A percentile compares a stretch with the other conserved stretches of the same genome.
Conservation (phyloP, 169 alveolate species). For the Plasmodium coatneyi region DNA sequence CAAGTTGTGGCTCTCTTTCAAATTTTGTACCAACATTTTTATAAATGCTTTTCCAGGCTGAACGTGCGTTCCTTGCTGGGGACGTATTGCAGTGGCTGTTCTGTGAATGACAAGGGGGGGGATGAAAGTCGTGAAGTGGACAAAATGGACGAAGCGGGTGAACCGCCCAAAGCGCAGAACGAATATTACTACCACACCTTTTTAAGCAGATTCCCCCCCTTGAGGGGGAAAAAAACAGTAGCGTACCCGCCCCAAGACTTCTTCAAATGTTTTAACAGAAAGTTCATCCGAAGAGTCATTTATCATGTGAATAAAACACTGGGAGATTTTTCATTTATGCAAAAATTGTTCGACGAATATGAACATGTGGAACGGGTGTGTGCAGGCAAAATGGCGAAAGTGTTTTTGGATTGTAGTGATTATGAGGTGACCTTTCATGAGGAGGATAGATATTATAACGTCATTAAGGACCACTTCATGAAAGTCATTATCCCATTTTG, state of each 20-base stretch:
- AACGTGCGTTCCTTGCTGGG: not conserved
- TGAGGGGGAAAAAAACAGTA: not conserved
- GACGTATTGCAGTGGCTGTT: not conserved
- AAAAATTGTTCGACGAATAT: constrained; percentile 21
- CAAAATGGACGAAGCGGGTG: not conserved
- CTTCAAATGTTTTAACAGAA: not conserved
- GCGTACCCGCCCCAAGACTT: not conserved
- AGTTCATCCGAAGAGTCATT: constrained; percentile 1
- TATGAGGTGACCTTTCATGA: not conserved
- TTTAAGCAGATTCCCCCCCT: not conserved
- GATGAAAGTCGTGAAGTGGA: not conserved
- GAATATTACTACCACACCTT: not conserved
- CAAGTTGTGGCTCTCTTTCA: not conserved
- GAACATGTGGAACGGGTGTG: not conserved
- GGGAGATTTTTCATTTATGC: constrained; percentile 15
- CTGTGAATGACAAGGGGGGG: not conserved
- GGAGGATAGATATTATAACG: constrained; percentile 25
- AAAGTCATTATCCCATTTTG: constrained; percentile 11
- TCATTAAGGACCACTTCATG: not conserved
- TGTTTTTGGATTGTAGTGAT: not conserved
- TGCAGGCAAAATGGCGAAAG: not conserved
- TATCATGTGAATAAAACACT: constrained; percentile 3
- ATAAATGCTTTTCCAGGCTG: constrained; percentile 9
- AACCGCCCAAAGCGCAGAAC: not conserved
- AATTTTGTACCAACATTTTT: constrained; percentile 12